Evolutionary conservation across 78 protist species (phyloP).

Genomic region (Emiliania huxleyi): DNA sequence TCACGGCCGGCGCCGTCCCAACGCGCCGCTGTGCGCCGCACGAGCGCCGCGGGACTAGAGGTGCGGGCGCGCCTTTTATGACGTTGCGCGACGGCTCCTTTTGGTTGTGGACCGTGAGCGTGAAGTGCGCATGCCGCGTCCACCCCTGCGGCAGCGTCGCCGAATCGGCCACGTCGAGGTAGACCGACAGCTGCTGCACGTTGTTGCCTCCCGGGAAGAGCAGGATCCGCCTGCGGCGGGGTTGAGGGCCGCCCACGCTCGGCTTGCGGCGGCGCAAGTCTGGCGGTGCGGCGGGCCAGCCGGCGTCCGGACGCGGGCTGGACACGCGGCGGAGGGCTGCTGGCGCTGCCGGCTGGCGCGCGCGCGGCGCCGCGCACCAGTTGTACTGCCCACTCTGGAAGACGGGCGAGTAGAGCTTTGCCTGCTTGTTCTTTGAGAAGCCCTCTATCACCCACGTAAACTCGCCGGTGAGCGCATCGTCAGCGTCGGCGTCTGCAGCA

Average conservation of each 20-base stretch:
- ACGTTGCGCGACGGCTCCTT: neutral
- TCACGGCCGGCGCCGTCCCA: too few species aligned
- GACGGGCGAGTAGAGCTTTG: neutral
- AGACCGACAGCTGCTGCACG: neutral
- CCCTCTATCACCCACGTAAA: neutral
- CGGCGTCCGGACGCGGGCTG: too few species aligned
- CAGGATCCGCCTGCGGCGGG: constrained; percentile 19
- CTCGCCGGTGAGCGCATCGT: neutral
- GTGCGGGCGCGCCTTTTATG: neutral
- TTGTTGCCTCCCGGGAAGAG: constrained; percentile 37
- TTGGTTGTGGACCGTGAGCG: constrained; percentile 6
- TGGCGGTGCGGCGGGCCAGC: too few species aligned
- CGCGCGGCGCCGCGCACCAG: neutral
- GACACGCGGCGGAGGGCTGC: too few species aligned
- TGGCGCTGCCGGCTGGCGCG: too few species aligned
- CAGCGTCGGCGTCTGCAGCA: neutral
- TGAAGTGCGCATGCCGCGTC: constrained; percentile 25
- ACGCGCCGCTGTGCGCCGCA: too few species aligned
- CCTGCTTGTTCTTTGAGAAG: neutral
- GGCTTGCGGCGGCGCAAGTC: too few species aligned
- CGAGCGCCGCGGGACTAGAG: too few species aligned
- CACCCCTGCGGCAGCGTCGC: neutral
- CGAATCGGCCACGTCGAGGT: constrained; percentile 17
- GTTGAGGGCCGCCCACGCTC: too few species aligned
- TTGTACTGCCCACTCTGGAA: constrained; percentile 23